Evolutionary conservation across 495 filamentous ascomycete genomes (phyloP).

Genomic region (Xylaria castorea): DNA sequence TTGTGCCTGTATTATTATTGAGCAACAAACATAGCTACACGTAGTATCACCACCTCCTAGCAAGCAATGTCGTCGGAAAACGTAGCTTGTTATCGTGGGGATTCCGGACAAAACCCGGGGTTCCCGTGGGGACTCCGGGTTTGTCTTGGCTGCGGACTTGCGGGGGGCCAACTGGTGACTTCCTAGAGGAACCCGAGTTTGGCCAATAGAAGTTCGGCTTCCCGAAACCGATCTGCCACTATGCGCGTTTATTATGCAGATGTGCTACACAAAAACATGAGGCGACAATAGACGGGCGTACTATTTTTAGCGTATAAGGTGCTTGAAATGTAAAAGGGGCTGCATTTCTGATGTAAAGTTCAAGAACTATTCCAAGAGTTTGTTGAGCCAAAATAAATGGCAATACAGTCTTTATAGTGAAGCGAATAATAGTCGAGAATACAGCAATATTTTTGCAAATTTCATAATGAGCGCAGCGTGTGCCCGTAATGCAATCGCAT

Average conservation of each 20-base stretch:
- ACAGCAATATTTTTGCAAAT: too few species aligned
- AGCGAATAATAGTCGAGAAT: not conserved
- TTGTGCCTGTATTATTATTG: not conserved
- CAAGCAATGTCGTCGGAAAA: not conserved
- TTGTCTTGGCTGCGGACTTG: conserved; percentile 9
- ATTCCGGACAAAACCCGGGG: not conserved
- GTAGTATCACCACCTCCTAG: not conserved
- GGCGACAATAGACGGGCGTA: too few species aligned
- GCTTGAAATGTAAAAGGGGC: not conserved
- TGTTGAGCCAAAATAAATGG: too few species aligned
- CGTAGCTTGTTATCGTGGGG: not conserved
- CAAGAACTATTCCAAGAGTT: too few species aligned
- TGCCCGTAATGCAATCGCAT: too few species aligned
- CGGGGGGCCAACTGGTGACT: not conserved
- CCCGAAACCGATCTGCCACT: not conserved
- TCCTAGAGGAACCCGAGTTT: not conserved
- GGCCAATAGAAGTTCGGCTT: not conserved
- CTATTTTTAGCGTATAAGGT: too few species aligned
- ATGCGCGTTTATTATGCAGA: not conserved
- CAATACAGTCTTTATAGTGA: too few species aligned
- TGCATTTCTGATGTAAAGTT: not conserved
- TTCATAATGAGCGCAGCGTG: not conserved
- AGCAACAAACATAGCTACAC: not conserved
- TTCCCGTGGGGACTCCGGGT: conserved; percentile 10
- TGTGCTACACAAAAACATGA: not conserved